Conservation (phyloP, 2,329 filamentous ascomycete genomes). For the Zymoseptoria crescenta region DNA sequence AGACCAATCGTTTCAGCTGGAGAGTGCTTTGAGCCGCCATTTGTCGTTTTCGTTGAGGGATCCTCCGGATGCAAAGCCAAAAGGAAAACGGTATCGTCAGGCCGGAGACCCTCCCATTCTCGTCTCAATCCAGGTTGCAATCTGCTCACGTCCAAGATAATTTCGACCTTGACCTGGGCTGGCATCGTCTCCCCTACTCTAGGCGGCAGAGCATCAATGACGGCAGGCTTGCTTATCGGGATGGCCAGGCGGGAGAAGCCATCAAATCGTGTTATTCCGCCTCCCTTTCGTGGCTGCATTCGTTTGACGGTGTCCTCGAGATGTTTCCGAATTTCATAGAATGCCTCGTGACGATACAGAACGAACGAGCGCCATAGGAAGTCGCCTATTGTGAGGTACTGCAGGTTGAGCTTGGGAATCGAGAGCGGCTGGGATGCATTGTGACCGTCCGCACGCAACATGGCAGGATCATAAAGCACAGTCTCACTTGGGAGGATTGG, state of each 20-base stretch:
- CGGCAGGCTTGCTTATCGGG: constrained; percentile 74
- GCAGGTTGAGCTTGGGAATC: constrained; percentile 87
- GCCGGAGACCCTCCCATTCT: constrained; percentile 84
- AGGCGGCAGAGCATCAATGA: constrained; percentile 76
- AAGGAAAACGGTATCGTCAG: constrained; percentile 85
- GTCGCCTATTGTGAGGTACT: constrained; percentile 90
- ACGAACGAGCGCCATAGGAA: constrained; percentile 94
- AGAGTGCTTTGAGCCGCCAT: constrained; percentile 45
- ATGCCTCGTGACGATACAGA: constrained; percentile 81
- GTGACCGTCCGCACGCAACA: constrained; percentile 76
- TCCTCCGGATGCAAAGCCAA: constrained; percentile 62
- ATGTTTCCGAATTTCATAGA: constrained; percentile 88
- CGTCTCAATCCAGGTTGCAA: constrained; percentile 66
- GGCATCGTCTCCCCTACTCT: constrained; percentile 72
- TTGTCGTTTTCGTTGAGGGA: constrained; percentile 43
- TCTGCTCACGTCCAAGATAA: constrained; percentile 72
- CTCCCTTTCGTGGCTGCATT: constrained; percentile 59
- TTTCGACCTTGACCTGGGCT: constrained; percentile 79
- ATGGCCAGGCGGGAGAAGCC: constrained; percentile 91
- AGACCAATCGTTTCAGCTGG: constrained; percentile 58
- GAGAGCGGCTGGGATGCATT: constrained; percentile 81
- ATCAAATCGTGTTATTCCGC: constrained; percentile 61
- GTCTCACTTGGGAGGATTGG: constrained; percentile 77
- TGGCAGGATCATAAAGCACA: constrained; percentile 67
- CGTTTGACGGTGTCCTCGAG: constrained; percentile 75